Percentiles rank a stretch among this genome's conserved stretches.
These are phyloP conservation scores for Thamnidium elegans DNA, from an alignment of 192 early-diverging fungal species.

Conservation along the genomic window DNA sequence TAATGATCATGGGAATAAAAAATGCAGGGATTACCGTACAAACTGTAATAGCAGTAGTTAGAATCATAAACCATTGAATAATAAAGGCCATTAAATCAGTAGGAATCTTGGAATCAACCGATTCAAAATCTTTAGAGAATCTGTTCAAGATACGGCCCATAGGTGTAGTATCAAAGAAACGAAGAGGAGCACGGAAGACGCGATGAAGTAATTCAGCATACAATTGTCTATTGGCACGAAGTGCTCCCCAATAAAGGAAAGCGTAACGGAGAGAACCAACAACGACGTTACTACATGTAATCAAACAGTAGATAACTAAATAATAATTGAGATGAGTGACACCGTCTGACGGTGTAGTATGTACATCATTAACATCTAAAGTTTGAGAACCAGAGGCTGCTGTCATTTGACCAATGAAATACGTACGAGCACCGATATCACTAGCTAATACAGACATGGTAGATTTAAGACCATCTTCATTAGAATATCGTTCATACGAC, in stretches of 20 bases:
- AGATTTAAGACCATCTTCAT: neutral
- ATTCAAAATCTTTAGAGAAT: slow-evolving; percentile 84
- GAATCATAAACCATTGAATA: slow-evolving; percentile 42
- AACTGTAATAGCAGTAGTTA: slow-evolving; percentile 56
- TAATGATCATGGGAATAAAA: slow-evolving; percentile 36
- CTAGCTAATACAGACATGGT: neutral
- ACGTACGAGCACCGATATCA: no score
- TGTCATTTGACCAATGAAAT: neutral
- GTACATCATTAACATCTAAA: neutral
- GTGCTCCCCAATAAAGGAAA: slow-evolving; percentile 38
- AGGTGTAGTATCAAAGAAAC: slow-evolving; percentile 89
- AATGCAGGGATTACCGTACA: slow-evolving; percentile 63
- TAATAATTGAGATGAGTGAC: slow-evolving; percentile 52
- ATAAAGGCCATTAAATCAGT: slow-evolving; percentile 50
- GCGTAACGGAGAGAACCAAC: slow-evolving; percentile 27
- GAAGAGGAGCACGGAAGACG: slow-evolving; percentile 69
- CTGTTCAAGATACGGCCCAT: slow-evolving; percentile 86
- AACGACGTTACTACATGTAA: slow-evolving; percentile 38
- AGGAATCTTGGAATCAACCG: slow-evolving; percentile 64
- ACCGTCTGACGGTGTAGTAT: no score
- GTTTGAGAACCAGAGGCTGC: neutral
- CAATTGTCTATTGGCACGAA: slow-evolving; percentile 57
- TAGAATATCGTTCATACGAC: slow-evolving; percentile 3
- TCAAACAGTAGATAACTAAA: slow-evolving; percentile 56
- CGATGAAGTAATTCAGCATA: slow-evolving; percentile 55